Percentiles rank a stretch among this genome's conserved stretches.
phyloP scores from a whole-genome alignment of 108 stramenopile species.

The Cyclotella distinguenda region DNA sequence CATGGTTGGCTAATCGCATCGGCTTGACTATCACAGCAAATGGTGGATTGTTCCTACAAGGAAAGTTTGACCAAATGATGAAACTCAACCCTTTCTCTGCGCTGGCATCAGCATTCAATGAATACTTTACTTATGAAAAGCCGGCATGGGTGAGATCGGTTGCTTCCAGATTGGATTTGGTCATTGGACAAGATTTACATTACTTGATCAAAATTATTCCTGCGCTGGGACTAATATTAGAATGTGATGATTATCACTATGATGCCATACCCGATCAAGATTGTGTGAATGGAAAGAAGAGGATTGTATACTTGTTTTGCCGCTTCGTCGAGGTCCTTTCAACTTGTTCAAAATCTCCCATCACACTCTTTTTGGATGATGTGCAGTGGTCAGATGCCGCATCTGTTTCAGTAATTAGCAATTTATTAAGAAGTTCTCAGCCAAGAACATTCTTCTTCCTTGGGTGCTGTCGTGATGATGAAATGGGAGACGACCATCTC shows the following conservation, averaged over 20 bases:
- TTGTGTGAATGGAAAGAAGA: constrained; percentile 4
- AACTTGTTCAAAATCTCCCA: not conserved
- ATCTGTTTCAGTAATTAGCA: constrained; percentile 7
- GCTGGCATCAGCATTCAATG: constrained; percentile 10
- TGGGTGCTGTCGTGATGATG: constrained; percentile 18
- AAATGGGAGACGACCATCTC: constrained; percentile 21
- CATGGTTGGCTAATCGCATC: not conserved
- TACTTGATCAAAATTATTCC: constrained; percentile 11
- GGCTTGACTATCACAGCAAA: not conserved
- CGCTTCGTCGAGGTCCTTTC: constrained; percentile 14
- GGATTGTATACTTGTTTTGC: constrained; percentile 16
- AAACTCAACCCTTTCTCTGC: constrained; percentile 6
- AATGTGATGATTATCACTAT: not conserved
- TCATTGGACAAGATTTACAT: not conserved
- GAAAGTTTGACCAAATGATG: constrained; percentile 17
- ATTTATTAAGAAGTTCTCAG: constrained; percentile 1
- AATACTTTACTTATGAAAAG: constrained; percentile 3
- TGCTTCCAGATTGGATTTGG: not conserved
- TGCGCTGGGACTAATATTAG: constrained; percentile 2
- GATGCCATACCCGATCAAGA: not conserved
- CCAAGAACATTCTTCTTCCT: constrained; percentile 1
- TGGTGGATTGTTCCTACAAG: constrained; percentile 13
- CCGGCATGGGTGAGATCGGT: not conserved
- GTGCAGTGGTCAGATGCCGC: constrained; percentile 25
- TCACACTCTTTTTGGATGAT: constrained; percentile 28